Evolutionary conservation across 257 asterid species (phyloP), one percentile per base, ranked within the genome.

Genomic region (Nemophila menziesii): DNA sequence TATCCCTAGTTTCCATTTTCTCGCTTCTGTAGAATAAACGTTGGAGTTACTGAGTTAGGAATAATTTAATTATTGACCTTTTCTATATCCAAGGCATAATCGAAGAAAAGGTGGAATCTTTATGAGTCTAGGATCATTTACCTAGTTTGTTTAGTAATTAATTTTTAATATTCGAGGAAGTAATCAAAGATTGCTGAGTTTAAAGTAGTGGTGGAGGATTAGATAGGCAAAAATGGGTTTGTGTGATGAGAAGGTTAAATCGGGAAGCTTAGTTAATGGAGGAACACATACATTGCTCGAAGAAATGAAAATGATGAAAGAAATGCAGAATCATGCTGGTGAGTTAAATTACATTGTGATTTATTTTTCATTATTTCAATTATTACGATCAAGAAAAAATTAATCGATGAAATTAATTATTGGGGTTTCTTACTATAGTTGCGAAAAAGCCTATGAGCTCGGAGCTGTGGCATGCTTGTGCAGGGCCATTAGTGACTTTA

Each of bases 401-500:
- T n/a, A n/a, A n/a, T n/a, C n/a, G n/a, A n/a, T n/a, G n/a, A n/a
- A n/a, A n/a, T n/a, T n/a, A n/a, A n/a, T n/a, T n/a, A n/a, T n/a
- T n/a, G n/a, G n/a, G n/a, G n/a, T n/a, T n/a, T n/a, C n/a, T n/a
- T 20, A 48, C 38, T 41, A 18, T 9, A 79, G 94, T 72, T 22
- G 58, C 50, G 11, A 76, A 58, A 62, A 77, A 83, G 59, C 55
- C 64, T 20, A 76, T 83, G 33, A 80, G 57, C 54, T 83, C 92
- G 1, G 94, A 83, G 86, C 46, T 83, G 15, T 83, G 94, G 94
- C 94, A 83, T 53, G 93, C 94, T 6, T 83, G 94, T 49, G 94
- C 90, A 61, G 94, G 94, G 16, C 94, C 94, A 41, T 58, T 83
- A 62, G 94, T 77, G 22, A 74, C 73, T 21, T 64, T 79, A 71